Percentiles rank a stretch among this genome's conserved stretches.
Evolutionary conservation across 2,329 filamentous ascomycete species (phyloP).

Genomic region (Chaetomiaceae sp.): DNA sequence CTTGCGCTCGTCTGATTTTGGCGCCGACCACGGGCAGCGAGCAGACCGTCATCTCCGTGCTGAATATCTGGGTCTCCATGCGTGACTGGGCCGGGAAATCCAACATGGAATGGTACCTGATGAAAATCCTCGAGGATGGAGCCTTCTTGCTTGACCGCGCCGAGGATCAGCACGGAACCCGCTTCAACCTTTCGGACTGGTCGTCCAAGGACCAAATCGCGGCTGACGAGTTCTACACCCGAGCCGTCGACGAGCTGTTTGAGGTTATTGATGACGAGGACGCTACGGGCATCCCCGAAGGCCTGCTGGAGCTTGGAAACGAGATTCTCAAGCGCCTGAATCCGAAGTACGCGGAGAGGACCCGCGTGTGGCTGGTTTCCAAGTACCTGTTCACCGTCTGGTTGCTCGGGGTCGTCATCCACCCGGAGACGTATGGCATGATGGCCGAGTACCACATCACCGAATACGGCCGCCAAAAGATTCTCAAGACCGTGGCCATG

Average conservation of each 20-base stretch:
- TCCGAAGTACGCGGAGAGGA: conserved; percentile 65
- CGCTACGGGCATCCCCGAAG: conserved; percentile 78
- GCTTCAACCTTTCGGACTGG: conserved; percentile 68
- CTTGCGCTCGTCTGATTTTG: conserved; percentile 76
- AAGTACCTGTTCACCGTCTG: conserved; percentile 92
- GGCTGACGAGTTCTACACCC: conserved; percentile 83
- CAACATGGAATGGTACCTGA: conserved; percentile 89
- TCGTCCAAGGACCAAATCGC: conserved; percentile 75
- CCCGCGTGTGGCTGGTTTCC: conserved; percentile 78
- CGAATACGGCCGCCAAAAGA: conserved; percentile 81
- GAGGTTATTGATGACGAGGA: conserved; percentile 81
- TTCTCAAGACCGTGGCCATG: conserved; percentile 73
- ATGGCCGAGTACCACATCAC: conserved; percentile 90
- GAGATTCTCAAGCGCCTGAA: conserved; percentile 77
- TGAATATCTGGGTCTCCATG: conserved; percentile 84
- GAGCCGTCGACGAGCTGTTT: conserved; percentile 75
- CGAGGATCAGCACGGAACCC: conserved; percentile 69
- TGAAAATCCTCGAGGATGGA: conserved; percentile 90
- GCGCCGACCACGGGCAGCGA: conserved; percentile 73
- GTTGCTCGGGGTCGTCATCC: conserved; percentile 75
- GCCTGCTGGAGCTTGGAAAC: conserved; percentile 77
- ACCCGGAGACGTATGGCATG: conserved; percentile 76
- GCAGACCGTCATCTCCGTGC: conserved; percentile 74
- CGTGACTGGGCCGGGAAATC: conserved; percentile 85
- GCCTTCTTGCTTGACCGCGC: conserved; percentile 84